A percentile compares a stretch with the other conserved stretches of the same genome.
Conservation (phyloP, 768 basidiomycete genomes). For the Pleurotus ostreatus region DNA sequence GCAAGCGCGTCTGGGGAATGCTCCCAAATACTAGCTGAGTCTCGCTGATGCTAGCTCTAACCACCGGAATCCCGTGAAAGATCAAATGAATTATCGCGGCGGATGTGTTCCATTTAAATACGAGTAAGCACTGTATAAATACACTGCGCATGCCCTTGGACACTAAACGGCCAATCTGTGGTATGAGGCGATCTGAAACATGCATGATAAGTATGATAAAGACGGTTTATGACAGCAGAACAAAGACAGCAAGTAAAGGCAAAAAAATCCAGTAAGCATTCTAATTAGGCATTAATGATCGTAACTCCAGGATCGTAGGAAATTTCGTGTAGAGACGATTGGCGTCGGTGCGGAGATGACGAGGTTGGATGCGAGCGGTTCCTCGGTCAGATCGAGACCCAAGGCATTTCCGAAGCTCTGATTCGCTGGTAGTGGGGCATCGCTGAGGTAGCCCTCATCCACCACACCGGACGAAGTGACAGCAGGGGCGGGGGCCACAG, state of each 20-base stretch:
- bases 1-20: no score
- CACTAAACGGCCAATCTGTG: background rate
- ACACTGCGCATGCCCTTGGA: background rate
- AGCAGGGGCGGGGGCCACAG: background rate
- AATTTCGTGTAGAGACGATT: slow-evolving; percentile 20
- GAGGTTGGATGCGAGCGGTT: slow-evolving; percentile 2
- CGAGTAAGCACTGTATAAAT: background rate
- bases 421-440: background rate
- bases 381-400: slow-evolving; percentile 4
- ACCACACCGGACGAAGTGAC: background rate
- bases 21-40: no score
- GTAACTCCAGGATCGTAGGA: slow-evolving; percentile 28
- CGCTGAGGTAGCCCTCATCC: slow-evolving; percentile 5
- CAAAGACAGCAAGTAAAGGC: background rate
- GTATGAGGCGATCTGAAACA: background rate
- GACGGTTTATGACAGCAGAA: background rate
- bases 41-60: no score
- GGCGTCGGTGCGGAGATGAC: slow-evolving; percentile 31
- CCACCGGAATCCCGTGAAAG: no score
- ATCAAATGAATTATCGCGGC: background rate
- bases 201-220: background rate
- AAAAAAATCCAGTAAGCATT: background rate
- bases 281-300: slow-evolving; percentile 11
- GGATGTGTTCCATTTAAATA: background rate
- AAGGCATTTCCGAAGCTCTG: slow-evolving; percentile 4